phyloP scores from a whole-genome alignment of 2,329 filamentous ascomycete species.

The Colletotrichum spinosum region DNA sequence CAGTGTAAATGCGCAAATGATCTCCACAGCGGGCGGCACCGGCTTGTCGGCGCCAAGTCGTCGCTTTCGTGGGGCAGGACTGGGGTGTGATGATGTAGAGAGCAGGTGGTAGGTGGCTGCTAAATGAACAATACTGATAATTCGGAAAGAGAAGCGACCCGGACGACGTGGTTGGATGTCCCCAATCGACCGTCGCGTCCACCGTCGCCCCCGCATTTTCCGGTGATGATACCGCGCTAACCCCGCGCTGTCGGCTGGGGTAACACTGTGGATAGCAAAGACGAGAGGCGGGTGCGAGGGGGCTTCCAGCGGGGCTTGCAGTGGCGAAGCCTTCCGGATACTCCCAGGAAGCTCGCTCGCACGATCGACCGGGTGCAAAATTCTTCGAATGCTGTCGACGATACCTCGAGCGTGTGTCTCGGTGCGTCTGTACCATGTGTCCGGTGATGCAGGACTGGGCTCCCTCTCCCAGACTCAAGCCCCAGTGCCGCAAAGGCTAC shows the following conservation, averaged over 20 bases:
- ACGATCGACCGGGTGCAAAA: not conserved
- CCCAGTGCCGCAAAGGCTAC: slow-evolving; percentile 42
- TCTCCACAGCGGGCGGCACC: slow-evolving; percentile 14
- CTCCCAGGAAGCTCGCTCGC: not conserved
- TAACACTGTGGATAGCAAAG: not conserved
- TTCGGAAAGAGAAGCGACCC: slow-evolving; percentile 14
- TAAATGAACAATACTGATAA: slow-evolving; percentile 13
- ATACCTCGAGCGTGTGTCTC: not conserved
- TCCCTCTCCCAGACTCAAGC: too few relatives aligned
- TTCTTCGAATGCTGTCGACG: not conserved
- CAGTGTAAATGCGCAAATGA: slow-evolving; percentile 22
- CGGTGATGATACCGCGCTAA: slow-evolving; percentile 32
- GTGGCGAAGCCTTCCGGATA: slow-evolving; percentile 5
- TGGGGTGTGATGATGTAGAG: slow-evolving; percentile 3
- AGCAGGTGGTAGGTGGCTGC: not conserved
- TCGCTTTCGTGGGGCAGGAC: slow-evolving; percentile 14
- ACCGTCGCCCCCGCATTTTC: slow-evolving; percentile 29
- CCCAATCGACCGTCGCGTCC: slow-evolving; percentile 15
- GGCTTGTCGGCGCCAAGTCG: slow-evolving; percentile 10
- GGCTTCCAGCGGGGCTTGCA: slow-evolving; percentile 13
- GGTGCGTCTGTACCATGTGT: slow-evolving; percentile 4
- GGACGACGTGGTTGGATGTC: slow-evolving; percentile 3
- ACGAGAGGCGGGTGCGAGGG: slow-evolving; percentile 23
- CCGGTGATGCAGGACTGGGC: slow-evolving; percentile 8
- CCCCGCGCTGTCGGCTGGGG: slow-evolving; percentile 26